These are phyloP conservation scores for Lentinula edodes DNA, from an alignment of 768 basidiomycete genomes.

Conservation along the genomic window DNA sequence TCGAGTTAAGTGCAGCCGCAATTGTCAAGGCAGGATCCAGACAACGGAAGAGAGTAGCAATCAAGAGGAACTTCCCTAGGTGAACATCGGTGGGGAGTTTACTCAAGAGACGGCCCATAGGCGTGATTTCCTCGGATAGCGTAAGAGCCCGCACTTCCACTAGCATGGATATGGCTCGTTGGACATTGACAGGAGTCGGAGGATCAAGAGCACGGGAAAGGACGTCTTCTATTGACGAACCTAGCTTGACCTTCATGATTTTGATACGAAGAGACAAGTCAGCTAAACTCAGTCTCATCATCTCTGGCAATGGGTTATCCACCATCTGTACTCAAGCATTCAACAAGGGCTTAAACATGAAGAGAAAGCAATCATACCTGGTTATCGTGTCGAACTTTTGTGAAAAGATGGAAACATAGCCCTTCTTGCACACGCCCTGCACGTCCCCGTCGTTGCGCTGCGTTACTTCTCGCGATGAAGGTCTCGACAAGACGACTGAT, in stretches of 20 bases:
- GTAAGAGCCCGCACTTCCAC: constrained; percentile 91
- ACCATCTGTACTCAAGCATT: constrained; percentile 51
- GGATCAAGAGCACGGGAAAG: constrained; percentile 87
- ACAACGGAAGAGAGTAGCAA: constrained; percentile 80
- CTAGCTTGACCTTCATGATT: constrained; percentile 87
- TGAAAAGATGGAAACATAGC: constrained; percentile 94
- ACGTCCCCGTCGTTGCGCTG: constrained; percentile 81
- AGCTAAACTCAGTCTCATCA: constrained; percentile 88
- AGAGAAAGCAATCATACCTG: constrained; percentile 36
- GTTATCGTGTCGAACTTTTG: constrained; percentile 78
- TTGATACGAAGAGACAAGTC: constrained; percentile 89
- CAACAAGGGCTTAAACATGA: constrained; percentile 1
- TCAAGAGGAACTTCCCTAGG: constrained; percentile 87
- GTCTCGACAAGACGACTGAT: constrained; percentile 89
- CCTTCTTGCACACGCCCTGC: constrained; percentile 89
- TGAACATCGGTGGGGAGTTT: constrained; percentile 95
- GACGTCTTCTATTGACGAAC: constrained; percentile 84
- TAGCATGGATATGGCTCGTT: constrained; percentile 84
- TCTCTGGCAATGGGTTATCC: constrained; percentile 90
- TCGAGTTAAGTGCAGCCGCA: constrained; percentile 86
- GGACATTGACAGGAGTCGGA: constrained; percentile 79
- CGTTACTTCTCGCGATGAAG: constrained; percentile 88
- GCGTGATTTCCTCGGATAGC: constrained; percentile 82
- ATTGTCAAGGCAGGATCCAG: constrained; percentile 96
- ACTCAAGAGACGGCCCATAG: constrained; percentile 86